Conservation (phyloP, 495 filamentous ascomycete genomes). For the Penicillium canescens region DNA sequence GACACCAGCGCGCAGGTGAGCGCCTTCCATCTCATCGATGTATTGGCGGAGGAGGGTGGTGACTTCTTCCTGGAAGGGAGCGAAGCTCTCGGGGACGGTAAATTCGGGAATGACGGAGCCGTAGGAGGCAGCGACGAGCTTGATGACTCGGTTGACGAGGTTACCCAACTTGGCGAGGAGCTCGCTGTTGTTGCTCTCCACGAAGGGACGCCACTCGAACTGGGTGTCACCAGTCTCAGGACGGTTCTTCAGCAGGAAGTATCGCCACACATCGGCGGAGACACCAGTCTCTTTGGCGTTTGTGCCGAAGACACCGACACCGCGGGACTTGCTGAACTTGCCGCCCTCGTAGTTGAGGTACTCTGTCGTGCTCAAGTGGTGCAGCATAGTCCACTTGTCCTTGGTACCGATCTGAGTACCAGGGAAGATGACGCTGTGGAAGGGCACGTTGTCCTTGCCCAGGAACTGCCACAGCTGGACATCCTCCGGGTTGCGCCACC, state of each 20-base stretch:
- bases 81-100: conserved; percentile 43
- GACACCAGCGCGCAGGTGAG: conserved; percentile 74
- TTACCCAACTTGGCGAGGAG: conserved; percentile 90
- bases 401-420: conserved; percentile 80
- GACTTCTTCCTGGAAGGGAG: conserved; percentile 53
- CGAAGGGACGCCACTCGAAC: conserved; percentile 86
- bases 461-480: conserved; percentile 96
- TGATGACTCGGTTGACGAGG: conserved; percentile 90
- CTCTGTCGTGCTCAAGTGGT: conserved; percentile 87
- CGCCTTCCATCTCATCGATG: conserved; percentile 68
- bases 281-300: conserved; percentile 89
- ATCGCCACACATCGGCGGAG: conserved; percentile 84
- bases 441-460: conserved; percentile 96
- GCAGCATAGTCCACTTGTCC: conserved; percentile 87
- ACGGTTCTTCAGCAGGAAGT: conserved; percentile 85
- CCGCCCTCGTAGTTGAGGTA: conserved; percentile 95
- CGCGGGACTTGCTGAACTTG: conserved; percentile 93
- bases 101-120: conserved; percentile 70
- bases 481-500: conserved; percentile 90
- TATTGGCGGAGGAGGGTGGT: conserved; percentile 66
- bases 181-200: conserved; percentile 85
- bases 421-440: conserved; percentile 91
- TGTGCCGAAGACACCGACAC: conserved; percentile 88
- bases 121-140: conserved; percentile 80
- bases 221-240: conserved; percentile 89